Conservation (phyloP, 805 yeast species). For the Ogataea chonburiensis region DNA sequence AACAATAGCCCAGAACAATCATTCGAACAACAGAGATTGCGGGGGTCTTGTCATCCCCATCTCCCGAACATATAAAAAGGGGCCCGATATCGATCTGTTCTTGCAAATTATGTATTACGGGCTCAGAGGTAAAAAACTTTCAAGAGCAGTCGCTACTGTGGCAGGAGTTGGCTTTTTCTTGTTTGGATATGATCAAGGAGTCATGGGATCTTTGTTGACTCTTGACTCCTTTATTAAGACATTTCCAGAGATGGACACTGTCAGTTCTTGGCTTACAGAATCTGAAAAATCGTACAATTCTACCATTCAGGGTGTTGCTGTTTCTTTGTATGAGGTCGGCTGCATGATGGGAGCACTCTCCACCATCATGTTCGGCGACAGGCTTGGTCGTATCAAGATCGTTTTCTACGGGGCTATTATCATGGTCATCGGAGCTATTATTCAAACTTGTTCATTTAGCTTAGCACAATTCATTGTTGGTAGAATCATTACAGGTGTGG, state of each 20-base stretch:
- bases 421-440: constrained; percentile 32
- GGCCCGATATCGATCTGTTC: too few relatives aligned
- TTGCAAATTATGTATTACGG: constrained; percentile 2
- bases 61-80: too few relatives aligned
- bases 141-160: constrained; percentile 8
- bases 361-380: constrained; percentile 42
- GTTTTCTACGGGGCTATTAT: constrained; percentile 37
- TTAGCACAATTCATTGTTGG: constrained; percentile 32
- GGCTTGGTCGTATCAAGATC: constrained; percentile 40
- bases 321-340: constrained; percentile 50
- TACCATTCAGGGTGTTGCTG: constrained; percentile 48
- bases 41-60: too few relatives aligned
- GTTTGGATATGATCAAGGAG: constrained; percentile 55
- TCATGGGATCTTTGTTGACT: constrained; percentile 40
- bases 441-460: constrained; percentile 25
- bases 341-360: constrained; percentile 44
- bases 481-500: constrained; percentile 36
- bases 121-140: constrained; percentile 1
- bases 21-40: too few relatives aligned
- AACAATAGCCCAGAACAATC: too few relatives aligned
- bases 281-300: constrained; percentile 20
- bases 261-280: constrained; percentile 2
- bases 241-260: constrained; percentile 27
- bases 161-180: constrained; percentile 38
- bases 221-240: constrained; percentile 22